phyloP scores from a whole-genome alignment of 2,329 filamentous ascomycete genomes.

The Didymellaceae sp. region DNA sequence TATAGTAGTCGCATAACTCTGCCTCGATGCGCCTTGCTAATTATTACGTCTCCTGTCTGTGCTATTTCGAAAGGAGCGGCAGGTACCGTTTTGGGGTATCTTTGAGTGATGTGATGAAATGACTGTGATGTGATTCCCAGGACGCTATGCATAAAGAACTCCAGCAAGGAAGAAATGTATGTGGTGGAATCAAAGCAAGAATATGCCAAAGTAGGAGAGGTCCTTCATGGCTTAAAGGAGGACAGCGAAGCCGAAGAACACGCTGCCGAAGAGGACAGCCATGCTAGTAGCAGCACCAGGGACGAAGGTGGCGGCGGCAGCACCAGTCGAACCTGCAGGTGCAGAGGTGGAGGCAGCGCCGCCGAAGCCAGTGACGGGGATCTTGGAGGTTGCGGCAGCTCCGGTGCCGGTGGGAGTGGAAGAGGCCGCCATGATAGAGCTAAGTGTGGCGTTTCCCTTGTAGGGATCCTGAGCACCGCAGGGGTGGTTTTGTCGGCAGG shows the following conservation, averaged over 20 bases:
- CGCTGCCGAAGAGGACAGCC: constrained; percentile 59
- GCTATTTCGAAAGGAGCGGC: constrained; percentile 16
- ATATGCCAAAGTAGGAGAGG: neutral
- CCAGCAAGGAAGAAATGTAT: constrained; percentile 8
- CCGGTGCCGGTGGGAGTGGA: constrained; percentile 41
- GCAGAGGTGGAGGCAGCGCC: constrained; percentile 27
- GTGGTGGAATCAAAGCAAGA: neutral
- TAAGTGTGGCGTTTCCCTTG: constrained; percentile 61
- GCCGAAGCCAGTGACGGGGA: constrained; percentile 41
- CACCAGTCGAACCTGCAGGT: constrained; percentile 28
- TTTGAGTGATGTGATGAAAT: constrained; percentile 12
- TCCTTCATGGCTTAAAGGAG: constrained; percentile 39
- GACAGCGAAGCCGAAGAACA: constrained; percentile 64
- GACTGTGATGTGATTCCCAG: constrained; percentile 19
- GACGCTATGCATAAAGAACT: constrained; percentile 22
- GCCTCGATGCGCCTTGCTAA: constrained; percentile 19
- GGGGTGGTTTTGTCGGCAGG: constrained; percentile 62
- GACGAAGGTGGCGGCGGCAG: constrained; percentile 54
- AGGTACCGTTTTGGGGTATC: constrained; percentile 21
- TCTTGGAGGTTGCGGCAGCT: constrained; percentile 37
- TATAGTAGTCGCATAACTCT: constrained; percentile 10
- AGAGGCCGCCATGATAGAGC: constrained; percentile 53
- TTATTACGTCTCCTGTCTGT: constrained; percentile 13
- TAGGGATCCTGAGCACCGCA: constrained; percentile 74
- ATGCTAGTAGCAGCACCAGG: constrained; percentile 64